Percentiles rank a stretch among this genome's conserved stretches.
These are phyloP conservation scores for Pholiota microspora DNA, from an alignment of 768 basidiomycete species.

Conservation along the genomic window DNA sequence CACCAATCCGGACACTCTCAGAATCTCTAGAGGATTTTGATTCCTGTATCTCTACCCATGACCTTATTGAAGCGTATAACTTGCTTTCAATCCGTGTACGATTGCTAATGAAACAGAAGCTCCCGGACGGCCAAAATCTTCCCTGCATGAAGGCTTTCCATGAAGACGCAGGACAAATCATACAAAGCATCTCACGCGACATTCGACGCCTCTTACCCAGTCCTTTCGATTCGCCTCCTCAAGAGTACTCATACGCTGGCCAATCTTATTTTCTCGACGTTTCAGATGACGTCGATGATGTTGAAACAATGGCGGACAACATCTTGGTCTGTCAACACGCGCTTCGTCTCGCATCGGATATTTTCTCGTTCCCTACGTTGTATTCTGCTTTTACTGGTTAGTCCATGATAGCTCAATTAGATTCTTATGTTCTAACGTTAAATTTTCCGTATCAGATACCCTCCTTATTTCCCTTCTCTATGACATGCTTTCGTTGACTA, in stretches of 20 bases:
- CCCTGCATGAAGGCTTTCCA: conserved; percentile 29
- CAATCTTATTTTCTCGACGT: conserved; percentile 19
- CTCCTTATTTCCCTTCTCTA: conserved; percentile 44
- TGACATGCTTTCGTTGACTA: conserved; percentile 43
- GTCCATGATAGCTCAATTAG: neutral
- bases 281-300: conserved; percentile 30
- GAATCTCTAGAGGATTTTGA: conserved; percentile 40
- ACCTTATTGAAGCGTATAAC: conserved; percentile 62
- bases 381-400: conserved; percentile 47
- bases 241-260: conserved; percentile 9
- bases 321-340: conserved; percentile 52
- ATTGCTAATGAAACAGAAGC: conserved; percentile 16
- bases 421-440: neutral
- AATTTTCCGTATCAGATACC: conserved; percentile 27
- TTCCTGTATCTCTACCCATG: conserved; percentile 42
- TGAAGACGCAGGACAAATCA: conserved; percentile 31
- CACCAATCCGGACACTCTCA: conserved; percentile 45
- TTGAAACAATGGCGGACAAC: conserved; percentile 38
- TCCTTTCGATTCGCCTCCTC: conserved; percentile 24
- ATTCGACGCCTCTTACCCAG: conserved; percentile 40
- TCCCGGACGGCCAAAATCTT: conserved; percentile 11
- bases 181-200: conserved; percentile 49
- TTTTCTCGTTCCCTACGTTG: conserved; percentile 48
- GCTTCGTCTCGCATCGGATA: conserved; percentile 46
- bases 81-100: conserved; percentile 46